Evolutionary conservation across 1,284 basidiomycete species (phyloP), one percentile per base, ranked within the genome.

Genomic region (Heterobasidion occidentale): DNA sequence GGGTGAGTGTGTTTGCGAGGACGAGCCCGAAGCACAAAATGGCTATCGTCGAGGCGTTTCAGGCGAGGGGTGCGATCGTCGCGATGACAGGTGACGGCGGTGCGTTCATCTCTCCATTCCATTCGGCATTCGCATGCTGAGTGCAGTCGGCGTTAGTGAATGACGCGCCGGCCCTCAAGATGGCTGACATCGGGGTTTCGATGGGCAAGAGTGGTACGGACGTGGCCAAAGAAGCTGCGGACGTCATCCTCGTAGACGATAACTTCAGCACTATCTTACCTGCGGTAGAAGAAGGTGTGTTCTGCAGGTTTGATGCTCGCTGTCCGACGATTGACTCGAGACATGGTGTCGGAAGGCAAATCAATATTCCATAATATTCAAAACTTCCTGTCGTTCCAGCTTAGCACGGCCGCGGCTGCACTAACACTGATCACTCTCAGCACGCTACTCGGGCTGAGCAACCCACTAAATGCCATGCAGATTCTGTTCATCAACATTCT

Each of bases 341-440:
- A 15, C 17, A 14, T 38, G 33, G 60, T 12, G 48, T 58, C 44
- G 42, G 0, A 61, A 90, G 88, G 92, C 56, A 96, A 98, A 84
- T 91, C 91, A 4, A 98, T 98, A 65, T 99, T 98, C 72, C 93
- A 96, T 74, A 98, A 99, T 66, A 97, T 98, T 66, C 95, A 98
- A 69, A 98, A 98, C 70, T 98, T 99, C 78, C 75, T 98, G 52
- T 84, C 90, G 42, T 99, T 99, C 80, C 95, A 99, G 72, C 84
- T 99, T 17, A 95, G 92, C 61, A 99, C 96, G 1, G 95, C 95
- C 1, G 92, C 94, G 7, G 94, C 96, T 11, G 95, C 95, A 2
- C 76, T 99, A 58, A 86, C 90, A n/a, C 78, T 98, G 60, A 98
- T 99, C 71, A 95, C 94, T 4, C 78, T 98, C 53, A 94, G 90